These are phyloP conservation scores for Cryphonectria parasitica DNA, from an alignment of 2,329 filamentous ascomycete genomes.

Conservation along the genomic window DNA sequence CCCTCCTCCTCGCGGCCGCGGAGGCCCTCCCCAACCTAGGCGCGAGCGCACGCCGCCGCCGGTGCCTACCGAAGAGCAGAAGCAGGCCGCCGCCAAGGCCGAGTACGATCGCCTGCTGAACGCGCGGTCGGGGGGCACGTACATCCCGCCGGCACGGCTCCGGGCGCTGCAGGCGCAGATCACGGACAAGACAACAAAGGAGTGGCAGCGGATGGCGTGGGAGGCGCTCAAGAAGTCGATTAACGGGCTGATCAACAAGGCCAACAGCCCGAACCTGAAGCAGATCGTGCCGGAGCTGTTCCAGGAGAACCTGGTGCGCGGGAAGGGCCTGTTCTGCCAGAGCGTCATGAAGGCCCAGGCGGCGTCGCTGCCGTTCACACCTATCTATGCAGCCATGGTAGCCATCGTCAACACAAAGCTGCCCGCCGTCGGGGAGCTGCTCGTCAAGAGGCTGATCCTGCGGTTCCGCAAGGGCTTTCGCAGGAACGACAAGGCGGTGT, in stretches of 20 bases:
- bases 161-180: slow-evolving; percentile 94
- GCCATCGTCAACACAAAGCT: slow-evolving; percentile 98
- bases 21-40: slow-evolving; percentile 28
- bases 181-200: slow-evolving; percentile 92
- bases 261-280: slow-evolving; percentile 98
- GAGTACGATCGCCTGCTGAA: slow-evolving; percentile 92
- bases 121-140: slow-evolving; percentile 93
- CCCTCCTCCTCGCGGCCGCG: slow-evolving; percentile 9
- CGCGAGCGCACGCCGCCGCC: slow-evolving; percentile 43
- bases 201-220: slow-evolving; percentile 99
- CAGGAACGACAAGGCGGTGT: slow-evolving; percentile 96
- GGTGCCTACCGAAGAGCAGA: slow-evolving; percentile 73
- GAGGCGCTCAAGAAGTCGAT: slow-evolving; percentile 98
- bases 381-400: slow-evolving; percentile 93
- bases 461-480: slow-evolving; percentile 96
- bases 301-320: slow-evolving; percentile 88
- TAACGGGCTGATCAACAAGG: slow-evolving; percentile 98
- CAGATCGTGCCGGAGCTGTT: slow-evolving; percentile 96
- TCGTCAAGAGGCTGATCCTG: slow-evolving; percentile 82
- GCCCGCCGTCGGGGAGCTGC: slow-evolving; percentile 88
- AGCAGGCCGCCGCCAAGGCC: slow-evolving; percentile 84
- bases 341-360: slow-evolving; percentile 99
- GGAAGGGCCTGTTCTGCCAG: slow-evolving; percentile 89
- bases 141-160: slow-evolving; percentile 90
- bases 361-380: slow-evolving; percentile 91